These are phyloP conservation scores for Diplodia corticola DNA, from an alignment of 2,329 filamentous ascomycete species.

Conservation along the genomic window DNA sequence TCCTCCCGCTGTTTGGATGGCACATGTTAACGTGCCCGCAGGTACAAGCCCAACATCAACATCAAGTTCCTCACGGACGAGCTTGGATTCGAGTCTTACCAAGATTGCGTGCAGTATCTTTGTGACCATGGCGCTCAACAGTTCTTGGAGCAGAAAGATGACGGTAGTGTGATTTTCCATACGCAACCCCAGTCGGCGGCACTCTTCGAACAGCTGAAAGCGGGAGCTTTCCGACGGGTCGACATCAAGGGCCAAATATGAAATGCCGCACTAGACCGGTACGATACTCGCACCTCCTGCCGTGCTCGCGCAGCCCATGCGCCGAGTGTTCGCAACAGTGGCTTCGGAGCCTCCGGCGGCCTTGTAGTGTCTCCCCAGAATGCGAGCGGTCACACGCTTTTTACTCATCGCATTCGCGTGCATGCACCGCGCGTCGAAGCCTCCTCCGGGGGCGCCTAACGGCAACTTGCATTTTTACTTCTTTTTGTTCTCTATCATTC, in stretches of 20 bases:
- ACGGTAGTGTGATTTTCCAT: conserved; percentile 50
- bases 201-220: conserved; percentile 73
- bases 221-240: conserved; percentile 77
- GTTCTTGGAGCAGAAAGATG: conserved; percentile 73
- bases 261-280: conserved; percentile 33
- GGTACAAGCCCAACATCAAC: conserved; percentile 88
- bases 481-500: neutral
- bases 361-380: conserved; percentile 2
- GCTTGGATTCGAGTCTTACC: conserved; percentile 90
- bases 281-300: neutral
- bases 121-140: conserved; percentile 74
- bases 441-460: neutral
- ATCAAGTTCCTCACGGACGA: conserved; percentile 93
- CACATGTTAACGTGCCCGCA: conserved; percentile 43
- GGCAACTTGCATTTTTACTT: conserved; percentile 5
- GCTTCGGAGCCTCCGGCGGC: conserved; percentile 1
- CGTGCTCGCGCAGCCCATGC: neutral
- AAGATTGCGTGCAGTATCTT: conserved; percentile 88
- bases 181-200: conserved; percentile 39
- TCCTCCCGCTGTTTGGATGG: too few relatives aligned
- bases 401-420: neutral
- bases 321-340: conserved; percentile 6
- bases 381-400: neutral
- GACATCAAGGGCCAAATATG: conserved; percentile 98
- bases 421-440: neutral